Percentiles rank a stretch among this genome's conserved stretches.
These are phyloP conservation scores for Sabuloglossum arenarium DNA, from an alignment of 495 filamentous ascomycete species.

Conservation along the genomic window DNA sequence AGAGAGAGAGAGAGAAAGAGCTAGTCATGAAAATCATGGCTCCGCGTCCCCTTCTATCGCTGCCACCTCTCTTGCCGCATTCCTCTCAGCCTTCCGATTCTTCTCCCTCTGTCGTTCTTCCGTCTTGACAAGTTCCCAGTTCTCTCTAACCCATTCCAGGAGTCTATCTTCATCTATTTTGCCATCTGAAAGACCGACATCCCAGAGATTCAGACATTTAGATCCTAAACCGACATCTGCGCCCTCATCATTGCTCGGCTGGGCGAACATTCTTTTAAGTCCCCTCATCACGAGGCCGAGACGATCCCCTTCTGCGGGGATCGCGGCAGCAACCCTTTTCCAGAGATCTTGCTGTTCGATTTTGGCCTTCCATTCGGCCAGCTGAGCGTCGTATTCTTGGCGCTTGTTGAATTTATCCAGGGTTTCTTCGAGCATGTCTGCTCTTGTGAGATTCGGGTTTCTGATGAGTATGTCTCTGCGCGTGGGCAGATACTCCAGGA, in stretches of 20 bases:
- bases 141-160: constrained; percentile 7
- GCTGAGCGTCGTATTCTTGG: constrained; percentile 9
- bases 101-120: neutral
- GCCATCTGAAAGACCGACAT: constrained; percentile 9
- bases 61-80: neutral
- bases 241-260: neutral
- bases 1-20: too few relatives aligned
- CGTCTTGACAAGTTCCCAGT: constrained; percentile 6
- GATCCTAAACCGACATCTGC: too few relatives aligned
- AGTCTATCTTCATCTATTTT: constrained; percentile 4
- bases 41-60: neutral
- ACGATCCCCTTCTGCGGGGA: constrained; percentile 6
- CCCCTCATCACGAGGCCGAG: constrained; percentile 6
- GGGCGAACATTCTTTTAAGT: constrained; percentile 2
- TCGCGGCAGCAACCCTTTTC: constrained; percentile 5
- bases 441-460: constrained; percentile 4
- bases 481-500: constrained; percentile 24
- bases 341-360: constrained; percentile 8
- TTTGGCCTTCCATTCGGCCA: neutral
- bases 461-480: neutral
- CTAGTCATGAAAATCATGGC: too few relatives aligned
- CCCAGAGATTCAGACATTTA: too few relatives aligned
- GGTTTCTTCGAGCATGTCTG: constrained; percentile 10
- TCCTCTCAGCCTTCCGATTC: neutral
- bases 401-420: constrained; percentile 12